These are phyloP conservation scores for Polytrichum commune DNA, from an alignment of 225 moss, liverwort and hornwort species.

Conservation along the genomic window DNA sequence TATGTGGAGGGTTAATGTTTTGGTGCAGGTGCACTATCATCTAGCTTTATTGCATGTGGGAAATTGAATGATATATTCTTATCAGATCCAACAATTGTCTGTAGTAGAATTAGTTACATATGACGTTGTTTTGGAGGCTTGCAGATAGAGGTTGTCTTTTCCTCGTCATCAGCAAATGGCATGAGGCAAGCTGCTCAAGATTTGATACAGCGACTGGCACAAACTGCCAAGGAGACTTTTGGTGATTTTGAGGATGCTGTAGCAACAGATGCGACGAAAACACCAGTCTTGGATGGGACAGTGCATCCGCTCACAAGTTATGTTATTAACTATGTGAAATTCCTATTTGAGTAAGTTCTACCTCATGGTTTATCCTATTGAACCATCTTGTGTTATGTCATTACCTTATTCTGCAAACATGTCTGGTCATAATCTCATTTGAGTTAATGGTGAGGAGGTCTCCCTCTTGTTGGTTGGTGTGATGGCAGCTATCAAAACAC, in stretches of 20 bases:
- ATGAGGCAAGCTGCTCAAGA: slow-evolving; percentile 59
- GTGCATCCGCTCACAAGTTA: slow-evolving; percentile 88
- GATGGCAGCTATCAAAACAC: slow-evolving; percentile 65
- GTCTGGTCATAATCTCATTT: too few species aligned
- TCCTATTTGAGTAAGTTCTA: slow-evolving; percentile 70
- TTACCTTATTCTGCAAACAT: not conserved
- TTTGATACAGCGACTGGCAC: slow-evolving; percentile 60
- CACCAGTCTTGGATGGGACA: slow-evolving; percentile 75
- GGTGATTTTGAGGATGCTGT: slow-evolving; percentile 78
- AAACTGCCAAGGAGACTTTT: slow-evolving; percentile 68
- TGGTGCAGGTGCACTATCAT: too few species aligned
- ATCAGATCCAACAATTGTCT: too few species aligned
- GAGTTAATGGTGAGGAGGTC: too few species aligned
- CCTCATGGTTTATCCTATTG: not conserved
- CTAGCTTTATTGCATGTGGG: too few species aligned
- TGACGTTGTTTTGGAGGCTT: not conserved
- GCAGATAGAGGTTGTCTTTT: slow-evolving; percentile 69
- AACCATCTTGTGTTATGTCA: not conserved
- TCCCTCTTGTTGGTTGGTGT: slow-evolving; percentile 2
- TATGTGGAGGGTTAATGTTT: too few species aligned
- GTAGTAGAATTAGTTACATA: too few species aligned
- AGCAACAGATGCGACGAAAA: slow-evolving; percentile 81
- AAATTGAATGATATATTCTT: too few species aligned
- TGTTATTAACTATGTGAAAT: slow-evolving; percentile 91
- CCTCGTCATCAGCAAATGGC: slow-evolving; percentile 51